phyloP scores from a whole-genome alignment of 441 rosid genomes.

The Erodium texanum region DNA sequence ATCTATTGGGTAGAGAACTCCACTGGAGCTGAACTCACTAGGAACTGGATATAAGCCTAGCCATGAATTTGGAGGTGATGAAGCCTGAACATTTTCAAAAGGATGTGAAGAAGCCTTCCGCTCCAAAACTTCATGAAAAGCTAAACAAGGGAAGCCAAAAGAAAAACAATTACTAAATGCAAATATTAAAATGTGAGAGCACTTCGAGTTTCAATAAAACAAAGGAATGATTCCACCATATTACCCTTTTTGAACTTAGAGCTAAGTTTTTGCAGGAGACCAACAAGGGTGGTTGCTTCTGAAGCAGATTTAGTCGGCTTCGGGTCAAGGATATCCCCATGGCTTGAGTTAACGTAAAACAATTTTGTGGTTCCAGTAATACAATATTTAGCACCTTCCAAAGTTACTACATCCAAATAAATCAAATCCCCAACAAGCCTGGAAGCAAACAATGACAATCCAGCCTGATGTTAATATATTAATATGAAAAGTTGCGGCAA shows the following conservation, averaged over 20 bases:
- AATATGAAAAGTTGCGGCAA: not conserved
- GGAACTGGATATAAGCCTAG: conserved; percentile 71
- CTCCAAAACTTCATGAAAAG: conserved; percentile 92
- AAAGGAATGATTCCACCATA: not conserved
- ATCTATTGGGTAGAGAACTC: not conserved
- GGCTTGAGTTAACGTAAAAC: conserved; percentile 87
- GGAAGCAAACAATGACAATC: conserved; percentile 10
- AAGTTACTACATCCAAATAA: conserved; percentile 76
- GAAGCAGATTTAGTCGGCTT: conserved; percentile 63
- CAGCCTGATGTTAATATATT: not conserved
- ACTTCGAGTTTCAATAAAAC: not conserved
- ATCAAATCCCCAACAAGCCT: conserved; percentile 97
- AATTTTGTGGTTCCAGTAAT: conserved; percentile 77
- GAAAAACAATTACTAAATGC: conserved; percentile 8
- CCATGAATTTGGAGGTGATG: conserved; percentile 94
- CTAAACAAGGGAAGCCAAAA: conserved; percentile 33
- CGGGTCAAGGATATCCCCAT: conserved; percentile 69
- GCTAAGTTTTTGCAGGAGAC: conserved; percentile 87
- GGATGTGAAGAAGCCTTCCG: conserved; percentile 95
- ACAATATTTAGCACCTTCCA: conserved; percentile 81
- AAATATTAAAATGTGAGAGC: not conserved
- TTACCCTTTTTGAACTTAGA: conserved; percentile 86
- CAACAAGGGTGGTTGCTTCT: conserved; percentile 86
- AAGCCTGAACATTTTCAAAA: conserved; percentile 91
- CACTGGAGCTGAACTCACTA: conserved; percentile 41